Base-by-base conservation (phyloP, 768 basidiomycete species). In the Chalciporus pseudorubinellus region DNA sequence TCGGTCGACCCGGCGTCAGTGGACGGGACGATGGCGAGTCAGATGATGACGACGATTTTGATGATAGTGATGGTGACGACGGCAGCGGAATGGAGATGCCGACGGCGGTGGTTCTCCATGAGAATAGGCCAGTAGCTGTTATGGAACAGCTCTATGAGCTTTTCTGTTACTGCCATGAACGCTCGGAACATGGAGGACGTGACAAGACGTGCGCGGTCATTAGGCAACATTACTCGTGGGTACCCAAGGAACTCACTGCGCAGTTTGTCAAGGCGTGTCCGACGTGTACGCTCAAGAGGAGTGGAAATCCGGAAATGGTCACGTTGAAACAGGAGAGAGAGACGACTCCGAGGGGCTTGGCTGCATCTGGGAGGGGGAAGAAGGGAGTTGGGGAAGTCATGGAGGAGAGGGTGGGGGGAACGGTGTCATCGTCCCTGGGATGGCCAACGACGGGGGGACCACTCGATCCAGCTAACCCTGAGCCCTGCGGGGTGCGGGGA, bases 231-330 rank as follows among this genome's bases (percentile, higher is more conserved):
- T 93, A 90, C 66, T 84, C 87, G 9, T 92, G 86, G 84, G 80
- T 93, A 22, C 90, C 91, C 14, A 92, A 92, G 69, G 85, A 89
- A 61, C 82, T 93, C 38, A 80, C 91, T 41, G 81, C 86, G 16
- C 80, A 79, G 52, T 93, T 90, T 62, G 83, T 92, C 68, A 84
- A 82, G 67, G 77, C 77, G 21, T 92, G 91, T 61, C 91, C 89
- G 13, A 87, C 87, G 8, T 92, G 91, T 59, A 76, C 67, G 52
- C 72, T 65, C 46, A 76, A 77, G 66, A 67, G 75, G 54, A 71
- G 70, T 46, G 72, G 73, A 39, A 63, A 68, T 38, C 59, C 63
- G 3, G 59, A 54, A 2, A 43, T 60, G 39, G 41, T 57, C 22
- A 48, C 52, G 46, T 53, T 59, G 55, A 3, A 48, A 8, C 44